Evolutionary conservation across 2,329 filamentous ascomycete genomes (phyloP), one percentile per base, ranked within the genome.

Genomic region (Stachybotrys chlorohalonatus): DNA sequence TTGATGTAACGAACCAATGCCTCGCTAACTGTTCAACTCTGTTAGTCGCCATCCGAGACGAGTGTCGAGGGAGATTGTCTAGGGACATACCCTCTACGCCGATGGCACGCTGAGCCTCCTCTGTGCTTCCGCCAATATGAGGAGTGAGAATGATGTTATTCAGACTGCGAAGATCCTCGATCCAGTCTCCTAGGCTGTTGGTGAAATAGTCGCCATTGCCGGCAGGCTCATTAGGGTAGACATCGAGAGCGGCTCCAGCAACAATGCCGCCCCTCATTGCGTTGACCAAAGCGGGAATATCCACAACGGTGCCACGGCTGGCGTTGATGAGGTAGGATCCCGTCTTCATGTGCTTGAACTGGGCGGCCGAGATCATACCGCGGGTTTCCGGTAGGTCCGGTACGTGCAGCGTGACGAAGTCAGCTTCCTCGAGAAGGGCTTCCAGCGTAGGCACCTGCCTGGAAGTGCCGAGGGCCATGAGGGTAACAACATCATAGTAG

Each of bases 271-370:
- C 80, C 59, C 90, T 85, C 82, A 91, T 91, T 55, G 90, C 89
- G 64, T 92, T 85, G 68, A 97, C 88, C 54, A 99, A 79, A 16
- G 92, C 92, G 3, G 91, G 87, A 60, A 99, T 96, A 66, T 97
- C 90, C 42, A 99, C 90, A 15, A 99, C 90, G 55, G 84, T 94
- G 54, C 94, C 94, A 64, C 94, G 88, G 69, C 89, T 94, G 58
- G 94, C 94, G 72, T 99, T 99, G 75, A 99, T 94, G 53, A 99
- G 76, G 72, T 99, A 99, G 62, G 89, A 85, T 39, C 94, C 94
- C 11, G 83, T 80, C 76, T 95, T 95, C 94, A 99, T 99, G 72
- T 87, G 81, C 57, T 85, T 84, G 51, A 99, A 80, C 70, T 99
- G 83, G 56, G 79, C 69, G 16, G 80, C 76, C n/a, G 88, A 85